Base-by-base conservation (phyloP, 495 filamentous ascomycete species). In the Pyronema omphalodes region DNA sequence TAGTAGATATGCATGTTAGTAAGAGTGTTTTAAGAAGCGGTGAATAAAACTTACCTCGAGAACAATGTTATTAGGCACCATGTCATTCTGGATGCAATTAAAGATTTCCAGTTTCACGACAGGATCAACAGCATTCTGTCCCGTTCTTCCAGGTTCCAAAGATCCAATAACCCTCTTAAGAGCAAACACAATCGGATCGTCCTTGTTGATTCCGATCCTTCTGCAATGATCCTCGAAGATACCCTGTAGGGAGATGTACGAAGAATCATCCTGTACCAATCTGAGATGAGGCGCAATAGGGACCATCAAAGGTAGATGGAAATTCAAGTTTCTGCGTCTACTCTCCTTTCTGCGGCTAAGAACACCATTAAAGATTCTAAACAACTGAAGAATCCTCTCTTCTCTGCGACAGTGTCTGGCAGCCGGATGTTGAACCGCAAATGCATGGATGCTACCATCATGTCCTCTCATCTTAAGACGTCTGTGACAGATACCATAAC, bases 171-270 rank as follows among this genome's bases (percentile, higher is more conserved):
- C 76, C 61, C 88, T 91, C 53, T 94, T 86, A 78, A 96, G 91
- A 0, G 85, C 93, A 68, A 87, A 94, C 34, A 95, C 76, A 15
- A 94, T 78, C 1, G 93, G 93, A 49, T 95, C 87, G 62, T 99
- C 93, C 73, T 94, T 96, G 66, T 81, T 84, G 62, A 87, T 79
- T 37, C 82, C 83, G 59, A 81, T 78, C 43, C 81, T 77, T 51
- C 93, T 75, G 65, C 93, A 96, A 67, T 95, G 84, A 62, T 96
- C 91, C 66, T 99, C 93, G 60, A 83, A 99, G 36, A 96, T 77
- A 29, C 82, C 86, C 66, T 96, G 93, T 59, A 96, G 76, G 3
- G 85, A 88, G 58, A 94, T 88, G 66, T 94, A 94, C 29, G 87
- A 89, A 5, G 86, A 71, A 66, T 99, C 93, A 61, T 99, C 93